phyloP scores from a whole-genome alignment of 164 flowering plant species.

The Kingdonia uniflora region DNA sequence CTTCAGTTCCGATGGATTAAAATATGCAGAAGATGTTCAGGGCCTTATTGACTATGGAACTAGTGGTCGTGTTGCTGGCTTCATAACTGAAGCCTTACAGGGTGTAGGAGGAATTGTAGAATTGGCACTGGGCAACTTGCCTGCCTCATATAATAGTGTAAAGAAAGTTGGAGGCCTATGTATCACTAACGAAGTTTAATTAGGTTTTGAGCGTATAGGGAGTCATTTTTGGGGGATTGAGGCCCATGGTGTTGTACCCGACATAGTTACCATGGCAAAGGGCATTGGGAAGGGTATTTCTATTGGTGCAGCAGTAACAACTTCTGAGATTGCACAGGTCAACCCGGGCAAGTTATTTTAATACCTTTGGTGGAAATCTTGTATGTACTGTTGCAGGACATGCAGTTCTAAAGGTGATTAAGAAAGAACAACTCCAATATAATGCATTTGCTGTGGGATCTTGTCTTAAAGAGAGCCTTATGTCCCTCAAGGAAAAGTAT shows the following conservation, averaged over 20 bases:
- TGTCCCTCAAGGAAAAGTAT: conserved; percentile 53
- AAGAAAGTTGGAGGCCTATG: conserved; percentile 86
- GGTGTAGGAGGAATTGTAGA: conserved; percentile 95
- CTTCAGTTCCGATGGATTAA: too few relatives aligned
- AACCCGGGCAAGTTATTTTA: conserved; percentile 53
- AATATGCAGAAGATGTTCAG: too few relatives aligned
- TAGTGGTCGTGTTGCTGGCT: too few relatives aligned
- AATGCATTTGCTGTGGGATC: conserved; percentile 73
- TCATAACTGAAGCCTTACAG: too few relatives aligned
- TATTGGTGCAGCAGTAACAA: conserved; percentile 98
- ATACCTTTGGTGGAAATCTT: too few relatives aligned
- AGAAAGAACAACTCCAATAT: too few relatives aligned
- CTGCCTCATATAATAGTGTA: conserved; percentile 50
- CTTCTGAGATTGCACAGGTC: conserved; percentile 84
- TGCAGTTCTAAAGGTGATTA: too few relatives aligned
- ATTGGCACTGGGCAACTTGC: conserved; percentile 81
- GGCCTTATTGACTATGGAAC: too few relatives aligned
- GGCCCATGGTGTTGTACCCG: conserved; percentile 85
- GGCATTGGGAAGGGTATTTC: too few relatives aligned
- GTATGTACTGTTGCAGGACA: too few relatives aligned
- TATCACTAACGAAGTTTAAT: conserved; percentile 91
- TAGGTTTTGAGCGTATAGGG: conserved; percentile 87
- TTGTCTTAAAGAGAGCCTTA: conserved; percentile 61
- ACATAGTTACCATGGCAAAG: conserved; percentile 98
- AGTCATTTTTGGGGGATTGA: conserved; percentile 94